Base-by-base conservation (phyloP, 768 basidiomycete species). In the Xerocomellus intermedius region DNA sequence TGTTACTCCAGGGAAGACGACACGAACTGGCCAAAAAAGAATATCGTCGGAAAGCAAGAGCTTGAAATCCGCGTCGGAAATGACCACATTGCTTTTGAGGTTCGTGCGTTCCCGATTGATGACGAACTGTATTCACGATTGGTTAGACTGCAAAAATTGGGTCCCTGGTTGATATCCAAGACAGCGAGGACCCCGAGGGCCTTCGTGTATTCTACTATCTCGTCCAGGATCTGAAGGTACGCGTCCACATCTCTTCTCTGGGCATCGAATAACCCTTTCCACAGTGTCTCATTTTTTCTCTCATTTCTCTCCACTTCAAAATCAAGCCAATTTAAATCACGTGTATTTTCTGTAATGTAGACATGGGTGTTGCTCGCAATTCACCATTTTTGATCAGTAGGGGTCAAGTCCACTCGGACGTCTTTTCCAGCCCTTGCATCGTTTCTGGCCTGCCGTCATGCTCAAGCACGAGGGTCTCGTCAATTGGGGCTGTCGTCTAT, bases 251-350 rank as follows among this genome's bases (percentile, higher is more conserved):
- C 41, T 36, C 2, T 39, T 56, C 30, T 47, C 13, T 7, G 22
- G 44, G 2, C 30, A 48, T 59, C n/a, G 39, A 14, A 33, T 48
- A 24, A 57, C 48, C 26, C 19, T 24, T 48, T 30, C 17, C 30
- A 6, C 65, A 99, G 96, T 98, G 95, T 75, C 82, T 98, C 56
- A 95, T 99, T 63, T 97, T 98, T 73, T 98, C 97, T 9, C 82
- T 99, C 58, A 98, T 99, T 70, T 93, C 94, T 3, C 83, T 99
- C 36, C 96, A 99, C 79, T 98, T 99, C 88, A 98, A 98, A 78
- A 98, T 99, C 82, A 98, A 99, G 81, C 97, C 97, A 16, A 98
- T 94, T 64, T 94, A 84, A 75, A 48, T 14, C 6, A 26, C 26
- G 6, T 26, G 26, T n/a, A n/a, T 26, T 26, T 26, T 26, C 26